Conservation (phyloP, 2,329 filamentous ascomycete genomes). For the Talaromyces funiculosus region DNA sequence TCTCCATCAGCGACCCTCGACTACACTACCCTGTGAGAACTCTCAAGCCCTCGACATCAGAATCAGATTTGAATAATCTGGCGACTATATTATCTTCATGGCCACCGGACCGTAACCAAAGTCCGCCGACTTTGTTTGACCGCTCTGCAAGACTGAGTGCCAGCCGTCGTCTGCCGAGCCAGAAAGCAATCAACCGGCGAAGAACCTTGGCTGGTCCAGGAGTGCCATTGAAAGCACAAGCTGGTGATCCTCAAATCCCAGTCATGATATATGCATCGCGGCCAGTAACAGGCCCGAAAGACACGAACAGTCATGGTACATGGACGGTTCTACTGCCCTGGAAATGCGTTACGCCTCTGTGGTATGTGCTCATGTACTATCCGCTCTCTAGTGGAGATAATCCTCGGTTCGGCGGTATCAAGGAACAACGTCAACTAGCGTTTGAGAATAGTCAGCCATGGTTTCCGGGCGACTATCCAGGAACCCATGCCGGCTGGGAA, state of each 20-base stretch:
- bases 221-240: constrained; percentile 50
- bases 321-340: constrained; percentile 87
- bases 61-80: constrained; percentile 40
- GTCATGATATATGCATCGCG: constrained; percentile 63
- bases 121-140: constrained; percentile 58
- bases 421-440: constrained; percentile 70
- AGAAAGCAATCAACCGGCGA: constrained; percentile 75
- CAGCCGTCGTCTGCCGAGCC: constrained; percentile 61
- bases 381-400: constrained; percentile 74
- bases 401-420: constrained; percentile 73
- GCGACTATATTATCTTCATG: constrained; percentile 61
- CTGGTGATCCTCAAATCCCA: constrained; percentile 70
- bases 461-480: constrained; percentile 82
- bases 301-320: constrained; percentile 54
- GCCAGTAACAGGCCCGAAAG: constrained; percentile 30
- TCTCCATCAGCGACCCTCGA: constrained; percentile 72
- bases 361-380: constrained; percentile 79
- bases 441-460: constrained; percentile 74
- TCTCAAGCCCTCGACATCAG: constrained; percentile 36
- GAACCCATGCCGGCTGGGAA: constrained; percentile 67
- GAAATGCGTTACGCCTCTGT: constrained; percentile 79
- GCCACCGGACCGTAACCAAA: constrained; percentile 55
- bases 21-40: constrained; percentile 67
- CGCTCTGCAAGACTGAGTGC: constrained; percentile 60
- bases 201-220: constrained; percentile 61